phyloP scores from a whole-genome alignment of 495 filamentous ascomycete species.

The Hypoxylon cercidicola region DNA sequence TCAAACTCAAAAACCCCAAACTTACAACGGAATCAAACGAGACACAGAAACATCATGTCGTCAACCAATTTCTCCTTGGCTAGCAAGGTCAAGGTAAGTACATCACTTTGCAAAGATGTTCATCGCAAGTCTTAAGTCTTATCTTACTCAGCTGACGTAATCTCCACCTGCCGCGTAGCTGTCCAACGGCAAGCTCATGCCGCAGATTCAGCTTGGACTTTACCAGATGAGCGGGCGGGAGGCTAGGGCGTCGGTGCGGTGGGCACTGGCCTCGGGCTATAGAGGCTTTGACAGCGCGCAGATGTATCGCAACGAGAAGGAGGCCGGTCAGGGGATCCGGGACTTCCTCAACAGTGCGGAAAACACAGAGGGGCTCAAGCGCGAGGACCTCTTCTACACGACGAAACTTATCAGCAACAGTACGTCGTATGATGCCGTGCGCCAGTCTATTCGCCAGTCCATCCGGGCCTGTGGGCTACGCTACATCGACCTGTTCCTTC shows the following conservation, averaged over 20 bases:
- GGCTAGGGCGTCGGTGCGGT: conserved; percentile 57
- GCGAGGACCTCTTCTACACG: conserved; percentile 74
- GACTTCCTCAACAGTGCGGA: conserved; percentile 55
- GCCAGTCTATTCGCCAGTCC: conserved; percentile 64
- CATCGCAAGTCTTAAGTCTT: background rate
- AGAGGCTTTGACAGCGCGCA: conserved; percentile 69
- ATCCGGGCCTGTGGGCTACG: conserved; percentile 65
- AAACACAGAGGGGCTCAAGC: conserved; percentile 57
- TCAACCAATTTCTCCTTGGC: conserved; percentile 30
- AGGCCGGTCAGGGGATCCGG: conserved; percentile 67
- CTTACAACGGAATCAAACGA: background rate
- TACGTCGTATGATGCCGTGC: conserved; percentile 65
- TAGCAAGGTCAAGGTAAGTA: conserved; percentile 31
- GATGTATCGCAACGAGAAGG: conserved; percentile 70
- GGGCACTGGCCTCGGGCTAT: conserved; percentile 61
- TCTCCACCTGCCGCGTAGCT: conserved; percentile 51
- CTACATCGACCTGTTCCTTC: conserved; percentile 77
- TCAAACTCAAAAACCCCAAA: background rate
- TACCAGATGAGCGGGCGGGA: conserved; percentile 68
- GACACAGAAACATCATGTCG: conserved; percentile 7
- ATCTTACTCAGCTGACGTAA: conserved; percentile 41
- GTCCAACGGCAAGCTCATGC: conserved; percentile 68
- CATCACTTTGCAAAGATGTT: background rate
- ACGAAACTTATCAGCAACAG: conserved; percentile 69
- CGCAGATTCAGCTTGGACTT: conserved; percentile 72